Evolutionary conservation across 1,284 basidiomycete genomes (phyloP).

Genomic region (Erythrobasidium hasegawianum): DNA sequence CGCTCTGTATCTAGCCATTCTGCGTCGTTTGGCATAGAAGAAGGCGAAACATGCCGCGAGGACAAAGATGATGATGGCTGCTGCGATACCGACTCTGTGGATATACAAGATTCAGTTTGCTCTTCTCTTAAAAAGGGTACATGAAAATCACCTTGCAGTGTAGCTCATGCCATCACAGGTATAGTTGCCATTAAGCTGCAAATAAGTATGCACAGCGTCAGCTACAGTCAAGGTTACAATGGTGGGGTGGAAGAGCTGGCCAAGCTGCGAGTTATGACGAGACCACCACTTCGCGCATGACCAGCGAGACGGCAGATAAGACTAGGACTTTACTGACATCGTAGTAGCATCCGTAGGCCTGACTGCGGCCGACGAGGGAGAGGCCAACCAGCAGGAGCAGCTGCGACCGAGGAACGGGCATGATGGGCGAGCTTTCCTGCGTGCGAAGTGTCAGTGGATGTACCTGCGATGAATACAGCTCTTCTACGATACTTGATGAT

Average conservation of each 20-base stretch:
- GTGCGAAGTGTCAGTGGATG: too few species aligned
- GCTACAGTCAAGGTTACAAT: too few species aligned
- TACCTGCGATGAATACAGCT: too few species aligned
- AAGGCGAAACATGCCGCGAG: neutral
- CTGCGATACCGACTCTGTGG: conserved; percentile 3
- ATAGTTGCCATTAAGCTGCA: neutral
- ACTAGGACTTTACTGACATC: neutral
- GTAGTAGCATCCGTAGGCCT: conserved; percentile 2
- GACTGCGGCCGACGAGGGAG: neutral
- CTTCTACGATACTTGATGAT: too few species aligned
- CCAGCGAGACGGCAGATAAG: too few species aligned
- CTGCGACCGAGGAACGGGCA: neutral
- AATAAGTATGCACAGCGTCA: too few species aligned
- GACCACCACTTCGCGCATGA: too few species aligned
- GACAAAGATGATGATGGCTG: neutral
- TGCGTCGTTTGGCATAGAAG: neutral
- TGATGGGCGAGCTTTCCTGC: neutral
- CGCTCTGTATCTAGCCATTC: neutral
- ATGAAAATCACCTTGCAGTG: neutral
- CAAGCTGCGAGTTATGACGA: too few species aligned
- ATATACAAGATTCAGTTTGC: neutral
- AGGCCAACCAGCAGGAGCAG: neutral
- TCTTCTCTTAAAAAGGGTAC: too few species aligned
- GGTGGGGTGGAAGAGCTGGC: too few species aligned
- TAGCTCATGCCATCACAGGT: neutral